phyloP scores from a whole-genome alignment of 2,329 filamentous ascomycete species.

The Fusarium sp. region DNA sequence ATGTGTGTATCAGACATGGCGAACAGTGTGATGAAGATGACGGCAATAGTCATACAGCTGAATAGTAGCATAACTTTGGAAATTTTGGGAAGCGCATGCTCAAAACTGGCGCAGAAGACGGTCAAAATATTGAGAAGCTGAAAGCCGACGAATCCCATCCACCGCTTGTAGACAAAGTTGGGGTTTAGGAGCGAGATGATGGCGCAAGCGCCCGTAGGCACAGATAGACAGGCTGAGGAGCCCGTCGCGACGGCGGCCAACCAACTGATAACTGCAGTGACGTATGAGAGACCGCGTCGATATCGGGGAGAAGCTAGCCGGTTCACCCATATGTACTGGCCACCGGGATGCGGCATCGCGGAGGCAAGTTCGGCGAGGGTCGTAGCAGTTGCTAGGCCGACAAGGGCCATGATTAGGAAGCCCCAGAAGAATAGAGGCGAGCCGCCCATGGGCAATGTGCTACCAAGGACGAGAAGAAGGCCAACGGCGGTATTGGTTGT shows the following conservation, averaged over 20 bases:
- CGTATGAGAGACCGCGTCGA: conserved; percentile 43
- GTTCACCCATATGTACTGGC: conserved; percentile 49
- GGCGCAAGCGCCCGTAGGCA: conserved; percentile 39
- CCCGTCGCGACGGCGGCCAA: conserved; percentile 46
- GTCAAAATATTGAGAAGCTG: conserved; percentile 47
- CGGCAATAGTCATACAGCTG: conserved; percentile 43
- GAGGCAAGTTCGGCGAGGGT: conserved; percentile 49
- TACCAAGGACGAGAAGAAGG: conserved; percentile 40
- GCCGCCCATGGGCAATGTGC: conserved; percentile 40
- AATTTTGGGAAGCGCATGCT: conserved; percentile 45
- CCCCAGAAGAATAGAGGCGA: conserved; percentile 48
- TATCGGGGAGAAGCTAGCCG: conserved; percentile 34
- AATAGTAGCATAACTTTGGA: conserved; percentile 47
- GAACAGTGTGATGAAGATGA: conserved; percentile 48
- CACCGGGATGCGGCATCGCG: conserved; percentile 49
- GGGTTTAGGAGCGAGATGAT: conserved; percentile 45
- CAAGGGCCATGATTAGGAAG: conserved; percentile 41
- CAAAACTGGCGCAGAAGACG: conserved; percentile 39
- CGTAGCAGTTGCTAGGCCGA: conserved; percentile 46
- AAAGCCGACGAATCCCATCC: conserved; percentile 50
- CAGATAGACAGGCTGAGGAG: conserved; percentile 45
- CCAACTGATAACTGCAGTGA: conserved; percentile 48
- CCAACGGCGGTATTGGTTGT: conserved; percentile 47
- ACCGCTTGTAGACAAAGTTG: conserved; percentile 45
- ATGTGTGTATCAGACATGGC: conserved; percentile 41